Evolutionary conservation across 768 basidiomycete genomes (phyloP), one percentile per base, ranked within the genome.

Genomic region (Tulasnella sp.): DNA sequence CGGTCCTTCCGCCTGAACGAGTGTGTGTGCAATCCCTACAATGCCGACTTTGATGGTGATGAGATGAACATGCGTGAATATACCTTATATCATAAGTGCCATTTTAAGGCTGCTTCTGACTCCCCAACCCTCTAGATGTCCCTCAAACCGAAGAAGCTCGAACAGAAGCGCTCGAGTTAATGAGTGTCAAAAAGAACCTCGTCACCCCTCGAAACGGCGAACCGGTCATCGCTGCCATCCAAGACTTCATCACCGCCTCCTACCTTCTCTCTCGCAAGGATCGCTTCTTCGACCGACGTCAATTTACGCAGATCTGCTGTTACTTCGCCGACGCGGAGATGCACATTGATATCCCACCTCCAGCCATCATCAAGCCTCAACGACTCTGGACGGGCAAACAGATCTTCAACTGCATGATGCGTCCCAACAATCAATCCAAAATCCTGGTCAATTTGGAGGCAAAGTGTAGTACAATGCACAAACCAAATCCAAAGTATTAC

Each of bases 221-320:
- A 70, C 96, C 96, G 24, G 94, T 99, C 73, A 97, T 99, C 65
- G 92, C 96, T 24, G 96, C 96, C 63, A 99, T 96, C 64, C 96
- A 99, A 70, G 96, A 99, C 71, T 99, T 99, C 75, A 98, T 99
- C 74, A 98, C 96, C 2, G 96, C 93, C 15, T 92, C 96, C 19
- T 99, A 84, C 75, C 82, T 99, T 42, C 81, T 99, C 65, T 94
- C 94, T 7, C 84, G 83, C 38, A 85, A 87, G 67, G 96, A 99
- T 66, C 82, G 79, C 15, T 96, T 99, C 72, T 87, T 93, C 69
- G 88, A 93, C 68, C 83, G 96, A 19, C 81, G 85, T 48, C 89
- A 96, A 66, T 97, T 99, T 72, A 90, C 90, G 1, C 96, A 98
- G 67, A 92, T 96, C 64, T 94, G 92, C 70, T 89, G 87, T 60